Conservation (phyloP, 306 rosid genomes). For the Cyamopsis tetragonoloba region DNA sequence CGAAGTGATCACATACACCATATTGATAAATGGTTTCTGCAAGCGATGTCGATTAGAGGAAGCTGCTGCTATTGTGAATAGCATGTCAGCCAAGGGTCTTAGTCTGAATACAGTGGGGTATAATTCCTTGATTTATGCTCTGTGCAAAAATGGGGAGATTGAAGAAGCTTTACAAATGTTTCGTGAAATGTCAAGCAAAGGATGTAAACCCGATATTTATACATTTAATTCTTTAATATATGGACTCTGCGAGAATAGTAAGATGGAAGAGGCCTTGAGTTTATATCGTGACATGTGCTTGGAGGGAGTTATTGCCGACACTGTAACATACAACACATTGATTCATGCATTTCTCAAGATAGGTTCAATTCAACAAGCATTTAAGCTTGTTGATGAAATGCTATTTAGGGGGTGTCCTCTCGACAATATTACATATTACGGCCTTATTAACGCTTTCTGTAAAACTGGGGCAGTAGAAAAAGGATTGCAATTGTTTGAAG, state of each 20-base stretch:
- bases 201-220: conserved; percentile 79
- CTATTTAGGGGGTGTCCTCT: conserved; percentile 70
- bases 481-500: conserved; percentile 65
- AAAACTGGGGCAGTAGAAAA: conserved; percentile 67
- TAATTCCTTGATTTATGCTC: conserved; percentile 67
- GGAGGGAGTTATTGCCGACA: conserved; percentile 87
- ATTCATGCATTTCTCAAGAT: conserved; percentile 60
- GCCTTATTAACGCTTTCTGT: conserved; percentile 76
- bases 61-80: conserved; percentile 54
- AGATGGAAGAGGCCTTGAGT: conserved; percentile 63
- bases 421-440: conserved; percentile 73
- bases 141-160: conserved; percentile 59
- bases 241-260: conserved; percentile 64
- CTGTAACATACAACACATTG: conserved; percentile 79
- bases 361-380: conserved; percentile 59
- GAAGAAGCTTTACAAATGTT: conserved; percentile 56
- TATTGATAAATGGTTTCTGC: conserved; percentile 68
- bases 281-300: conserved; percentile 67
- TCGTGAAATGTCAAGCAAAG: conserved; percentile 59
- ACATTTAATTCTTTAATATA: conserved; percentile 73
- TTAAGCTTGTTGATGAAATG: conserved; percentile 82
- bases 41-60: conserved; percentile 60
- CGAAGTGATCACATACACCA: conserved; percentile 75
- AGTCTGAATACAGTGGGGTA: conserved; percentile 67
- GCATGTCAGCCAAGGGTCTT: conserved; percentile 67